Conservation (phyloP, 2,329 filamentous ascomycete genomes). For the Claviceps spartinae region DNA sequence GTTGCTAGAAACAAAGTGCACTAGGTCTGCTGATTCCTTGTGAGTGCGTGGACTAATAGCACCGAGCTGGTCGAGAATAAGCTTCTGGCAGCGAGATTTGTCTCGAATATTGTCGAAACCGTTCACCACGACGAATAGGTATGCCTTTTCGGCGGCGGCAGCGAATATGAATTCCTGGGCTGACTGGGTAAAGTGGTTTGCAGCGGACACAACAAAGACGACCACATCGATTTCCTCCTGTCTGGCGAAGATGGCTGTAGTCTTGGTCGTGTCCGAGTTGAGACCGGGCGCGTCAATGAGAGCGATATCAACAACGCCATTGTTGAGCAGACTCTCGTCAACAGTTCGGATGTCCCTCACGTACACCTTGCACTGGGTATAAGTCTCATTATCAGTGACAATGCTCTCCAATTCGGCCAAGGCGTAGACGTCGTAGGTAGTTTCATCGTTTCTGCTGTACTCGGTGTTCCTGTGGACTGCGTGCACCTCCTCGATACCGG, state of each 20-base stretch:
- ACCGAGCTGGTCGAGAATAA: conserved; percentile 81
- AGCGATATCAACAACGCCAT: conserved; percentile 94
- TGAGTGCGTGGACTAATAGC: conserved; percentile 81
- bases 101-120: conserved; percentile 90
- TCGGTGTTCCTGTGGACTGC: conserved; percentile 69
- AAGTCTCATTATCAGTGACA: conserved; percentile 76
- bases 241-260: conserved; percentile 88
- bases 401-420: conserved; percentile 73
- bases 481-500: conserved; percentile 85
- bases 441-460: conserved; percentile 85
- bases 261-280: conserved; percentile 93
- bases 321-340: conserved; percentile 89
- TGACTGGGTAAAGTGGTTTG: conserved; percentile 94
- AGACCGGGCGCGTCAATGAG: conserved; percentile 92
- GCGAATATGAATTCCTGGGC: conserved; percentile 97
- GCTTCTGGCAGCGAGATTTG: conserved; percentile 79
- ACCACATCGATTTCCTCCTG: conserved; percentile 99
- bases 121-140: conserved; percentile 98
- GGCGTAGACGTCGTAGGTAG: conserved; percentile 78
- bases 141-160: conserved; percentile 90
- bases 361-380: conserved; percentile 94
- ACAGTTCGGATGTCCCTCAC: conserved; percentile 80
- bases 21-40: conserved; percentile 84
- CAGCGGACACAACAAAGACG: conserved; percentile 93
- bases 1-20: conserved; percentile 97